phyloP scores from a whole-genome alignment of 2,329 filamentous ascomycete species.

The Apiospora sp. region DNA sequence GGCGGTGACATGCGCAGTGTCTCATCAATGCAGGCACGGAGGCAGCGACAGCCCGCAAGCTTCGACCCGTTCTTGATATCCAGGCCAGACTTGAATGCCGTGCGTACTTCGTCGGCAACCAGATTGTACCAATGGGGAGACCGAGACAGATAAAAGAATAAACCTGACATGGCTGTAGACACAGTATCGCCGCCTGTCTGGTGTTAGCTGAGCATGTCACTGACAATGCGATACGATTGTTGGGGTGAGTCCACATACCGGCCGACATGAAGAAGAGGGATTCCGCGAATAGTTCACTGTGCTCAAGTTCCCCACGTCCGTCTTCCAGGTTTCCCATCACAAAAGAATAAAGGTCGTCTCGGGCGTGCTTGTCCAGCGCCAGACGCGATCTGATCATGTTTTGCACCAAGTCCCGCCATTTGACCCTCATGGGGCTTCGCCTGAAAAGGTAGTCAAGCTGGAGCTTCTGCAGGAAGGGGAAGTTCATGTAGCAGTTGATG shows the following conservation, averaged over 20 bases:
- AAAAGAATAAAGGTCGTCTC: too few species aligned
- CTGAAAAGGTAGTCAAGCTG: neutral
- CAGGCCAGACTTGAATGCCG: neutral
- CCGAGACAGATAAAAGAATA: neutral
- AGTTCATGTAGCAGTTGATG: neutral
- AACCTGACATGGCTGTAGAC: too few species aligned
- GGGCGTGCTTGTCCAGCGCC: too few species aligned
- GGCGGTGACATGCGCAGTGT: conserved; percentile 29
- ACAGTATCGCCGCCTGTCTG: too few species aligned
- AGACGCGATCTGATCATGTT: too few species aligned
- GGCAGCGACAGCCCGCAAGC: conserved; percentile 25
- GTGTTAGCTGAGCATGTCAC: too few species aligned
- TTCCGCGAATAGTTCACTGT: neutral
- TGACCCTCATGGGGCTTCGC: too few species aligned
- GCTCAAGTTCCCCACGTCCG: neutral
- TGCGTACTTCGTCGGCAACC: neutral
- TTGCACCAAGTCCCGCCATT: too few species aligned
- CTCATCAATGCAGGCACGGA: conserved; percentile 30
- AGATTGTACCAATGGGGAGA: neutral
- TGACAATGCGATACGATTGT: too few species aligned
- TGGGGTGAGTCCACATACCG: neutral
- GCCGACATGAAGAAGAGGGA: neutral
- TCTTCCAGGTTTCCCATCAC: too few species aligned
- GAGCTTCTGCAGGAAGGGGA: neutral
- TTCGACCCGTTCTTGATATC: neutral